phyloP scores from a whole-genome alignment of 129 eudicot genomes.

The Erigeron canadensis region DNA sequence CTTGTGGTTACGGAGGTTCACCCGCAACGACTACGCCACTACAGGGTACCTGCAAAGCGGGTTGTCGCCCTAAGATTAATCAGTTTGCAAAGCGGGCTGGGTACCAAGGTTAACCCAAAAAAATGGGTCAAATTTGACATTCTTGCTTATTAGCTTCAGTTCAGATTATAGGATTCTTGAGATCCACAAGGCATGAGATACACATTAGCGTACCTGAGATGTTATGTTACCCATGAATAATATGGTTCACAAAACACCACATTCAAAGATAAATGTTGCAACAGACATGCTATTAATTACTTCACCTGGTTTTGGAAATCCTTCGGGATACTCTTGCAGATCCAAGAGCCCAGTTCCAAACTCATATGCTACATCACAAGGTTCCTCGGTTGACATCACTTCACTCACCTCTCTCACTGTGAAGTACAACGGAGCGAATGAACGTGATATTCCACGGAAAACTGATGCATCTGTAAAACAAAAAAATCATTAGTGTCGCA shows the following conservation, averaged over 20 bases:
- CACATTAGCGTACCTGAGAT: too few relatives aligned
- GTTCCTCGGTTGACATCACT: slow-evolving; percentile 87
- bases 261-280: too few relatives aligned
- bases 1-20: too few relatives aligned
- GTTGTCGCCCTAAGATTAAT: too few relatives aligned
- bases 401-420: slow-evolving; percentile 53
- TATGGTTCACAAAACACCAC: too few relatives aligned
- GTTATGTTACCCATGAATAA: too few relatives aligned
- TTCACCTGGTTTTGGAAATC: slow-evolving; percentile 76
- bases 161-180: neutral
- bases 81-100: too few relatives aligned
- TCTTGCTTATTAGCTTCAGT: neutral
- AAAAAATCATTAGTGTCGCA: neutral
- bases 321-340: slow-evolving; percentile 59
- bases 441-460: slow-evolving; percentile 41
- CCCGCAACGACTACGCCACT: neutral
- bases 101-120: too few relatives aligned
- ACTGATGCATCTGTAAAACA: slow-evolving; percentile 50
- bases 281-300: neutral
- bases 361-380: slow-evolving; percentile 81
- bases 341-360: slow-evolving; percentile 68
- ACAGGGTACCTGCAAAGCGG: too few relatives aligned
- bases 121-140: neutral
- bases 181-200: too few relatives aligned
- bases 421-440: slow-evolving; percentile 62